Base-by-base conservation (phyloP, 2,329 filamentous ascomycete species). In the Cordyceps farinosa region DNA sequence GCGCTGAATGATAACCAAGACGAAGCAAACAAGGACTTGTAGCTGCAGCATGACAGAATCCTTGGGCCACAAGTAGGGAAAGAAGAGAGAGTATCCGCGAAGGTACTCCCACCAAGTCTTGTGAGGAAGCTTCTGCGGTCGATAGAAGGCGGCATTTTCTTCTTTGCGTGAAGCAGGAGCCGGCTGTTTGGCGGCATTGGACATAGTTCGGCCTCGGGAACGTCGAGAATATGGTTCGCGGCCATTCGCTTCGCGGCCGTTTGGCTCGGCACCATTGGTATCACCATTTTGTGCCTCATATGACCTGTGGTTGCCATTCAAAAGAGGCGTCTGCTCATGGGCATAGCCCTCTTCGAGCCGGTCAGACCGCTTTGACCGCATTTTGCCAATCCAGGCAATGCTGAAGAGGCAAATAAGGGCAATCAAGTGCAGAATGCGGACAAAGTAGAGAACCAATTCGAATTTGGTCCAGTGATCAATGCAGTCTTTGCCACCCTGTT, bases 41-140 rank as follows among this genome's bases (percentile, higher is more conserved):
- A 92, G 67, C 78, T 97, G 89, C 62, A 99, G 81, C 67, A 81
- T 84, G 5, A 72, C 50, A 44, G 91, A 88, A 71, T 94, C 94
- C 70, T 88, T 90, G 0, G 95, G 95, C 95, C 95, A 99, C 64
- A 98, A 85, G 73, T 98, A 99, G 0, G 93, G 94, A 74, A 98
- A 96, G 77, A 99, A 97, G 58, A 97, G 82, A 13, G 89, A 90
- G 75, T 98, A 99, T 52, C 94, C 92, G 67, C 89, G 88, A 65
- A 97, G 80, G 74, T 99, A 99, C 73, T 98, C 93, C 87, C 90
- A 96, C 95, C 95, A 99, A 59, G 88, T 95, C 68, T 90, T 92
- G 69, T 90, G 90, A 3, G 92, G 93, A 9, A 92, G 85, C 67
- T 91, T 94, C 44, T 90, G 89, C 2, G 93, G 93, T 69, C 94